Evolutionary conservation across 306 rosid genomes (phyloP), one percentile per base, ranked within the genome.

Genomic region (Cucurbita ficifolia): DNA sequence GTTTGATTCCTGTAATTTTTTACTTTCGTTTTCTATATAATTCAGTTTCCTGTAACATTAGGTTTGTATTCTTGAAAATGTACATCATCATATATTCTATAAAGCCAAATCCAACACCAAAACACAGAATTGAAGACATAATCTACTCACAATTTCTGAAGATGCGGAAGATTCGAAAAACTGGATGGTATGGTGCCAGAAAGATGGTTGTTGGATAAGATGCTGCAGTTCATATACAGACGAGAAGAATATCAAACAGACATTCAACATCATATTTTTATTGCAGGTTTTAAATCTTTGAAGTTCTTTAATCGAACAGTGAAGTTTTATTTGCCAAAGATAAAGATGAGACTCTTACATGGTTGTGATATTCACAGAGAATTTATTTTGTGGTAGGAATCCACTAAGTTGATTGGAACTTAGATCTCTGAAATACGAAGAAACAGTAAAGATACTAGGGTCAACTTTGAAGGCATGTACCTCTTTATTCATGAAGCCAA

Each of bases 101-200:
- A 3, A 29, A 29, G 33, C 33, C 33, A 29, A 29, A 29, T 29
- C 33, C 33, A 29, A 29, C 33, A 29, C 33, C 33, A 2, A 29
- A 29, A 29, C 33, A 29, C 33, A 29, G 3, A 29, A 29, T 29
- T 29, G 51, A 33, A 24, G 55, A 46, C 5, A 36, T 58, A 59
- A 38, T 74, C 39, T 10, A 36, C 97, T 89, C 79, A 95, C 97
- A 95, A 76, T 75, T 17, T 82, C 77, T 95, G 99, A 84, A 91
- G 96, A 43, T 1, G 36, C 17, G 89, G 80, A 71, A 95, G 89
- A 73, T 8, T 55, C 17, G 92, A 84, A 82, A 88, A 83, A 81
- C 61, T 75, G 62, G 87, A 13, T 21, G 99, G 96, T 83, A 95
- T 83, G 33, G 69, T 50, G 80, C 91, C 97, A n/a, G 79, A 81